phyloP scores from a whole-genome alignment of 345 rosid species.

The Barbarea vulgaris region DNA sequence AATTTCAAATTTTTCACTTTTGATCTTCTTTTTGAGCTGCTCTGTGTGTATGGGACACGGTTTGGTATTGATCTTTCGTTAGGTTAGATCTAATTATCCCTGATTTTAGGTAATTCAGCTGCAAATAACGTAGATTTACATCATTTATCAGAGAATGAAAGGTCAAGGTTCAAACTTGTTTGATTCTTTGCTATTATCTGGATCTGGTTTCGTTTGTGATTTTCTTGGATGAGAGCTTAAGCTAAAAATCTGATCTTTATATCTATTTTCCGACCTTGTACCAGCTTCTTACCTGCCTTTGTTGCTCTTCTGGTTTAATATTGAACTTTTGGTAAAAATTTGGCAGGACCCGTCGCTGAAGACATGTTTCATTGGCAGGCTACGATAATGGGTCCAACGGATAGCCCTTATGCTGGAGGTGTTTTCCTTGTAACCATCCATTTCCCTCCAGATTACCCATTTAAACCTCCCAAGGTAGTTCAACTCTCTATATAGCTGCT shows the following conservation, averaged over 20 bases:
- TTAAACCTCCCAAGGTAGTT: constrained; percentile 76
- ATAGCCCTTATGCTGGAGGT: constrained; percentile 79
- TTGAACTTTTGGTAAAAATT: not conserved
- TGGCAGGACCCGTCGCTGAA: constrained; percentile 77
- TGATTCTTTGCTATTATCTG: not conserved
- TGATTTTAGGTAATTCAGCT: constrained; percentile 17
- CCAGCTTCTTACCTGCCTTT: constrained; percentile 9
- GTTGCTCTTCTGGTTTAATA: not conserved
- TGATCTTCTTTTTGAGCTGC: constrained; percentile 9
- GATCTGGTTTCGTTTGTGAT: constrained; percentile 19
- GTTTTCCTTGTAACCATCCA: constrained; percentile 77
- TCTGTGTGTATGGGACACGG: not conserved
- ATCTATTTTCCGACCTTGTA: not conserved
- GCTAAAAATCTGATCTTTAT: not conserved
- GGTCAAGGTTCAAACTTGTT: constrained; percentile 13
- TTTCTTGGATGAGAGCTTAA: not conserved
- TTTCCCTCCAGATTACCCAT: constrained; percentile 84
- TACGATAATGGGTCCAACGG: constrained; percentile 84
- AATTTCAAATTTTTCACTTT: not conserved
- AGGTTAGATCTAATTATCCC: constrained; percentile 23
- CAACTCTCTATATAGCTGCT: not conserved
- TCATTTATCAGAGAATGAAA: not conserved
- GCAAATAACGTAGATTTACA: not conserved
- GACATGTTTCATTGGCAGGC: constrained; percentile 95
- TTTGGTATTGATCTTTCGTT: constrained; percentile 13